A percentile compares a stretch with the other conserved stretches of the same genome.
Conservation (phyloP, 2,329 filamentous ascomycete genomes). For the Curvularia spicifera region DNA sequence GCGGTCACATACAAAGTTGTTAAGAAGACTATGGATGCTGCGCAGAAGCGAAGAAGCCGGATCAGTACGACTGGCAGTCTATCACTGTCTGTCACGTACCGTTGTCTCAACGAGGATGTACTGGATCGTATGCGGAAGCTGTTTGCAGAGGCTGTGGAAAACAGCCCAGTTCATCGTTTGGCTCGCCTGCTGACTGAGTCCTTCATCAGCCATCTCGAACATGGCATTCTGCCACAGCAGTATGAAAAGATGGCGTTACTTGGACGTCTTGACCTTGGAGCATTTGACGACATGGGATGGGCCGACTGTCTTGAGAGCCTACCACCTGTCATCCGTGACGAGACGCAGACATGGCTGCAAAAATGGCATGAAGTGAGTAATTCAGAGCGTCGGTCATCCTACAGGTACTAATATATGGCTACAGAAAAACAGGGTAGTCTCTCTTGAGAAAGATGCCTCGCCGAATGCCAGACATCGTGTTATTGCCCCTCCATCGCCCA, state of each 20-base stretch:
- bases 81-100: slow-evolving; percentile 76
- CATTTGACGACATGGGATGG: slow-evolving; percentile 63
- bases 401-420: slow-evolving; percentile 21
- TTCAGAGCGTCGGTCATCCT: too few relatives aligned
- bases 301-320: slow-evolving; percentile 59
- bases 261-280: slow-evolving; percentile 58
- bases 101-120: slow-evolving; percentile 77
- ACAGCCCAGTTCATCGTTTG: slow-evolving; percentile 56
- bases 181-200: slow-evolving; percentile 60
- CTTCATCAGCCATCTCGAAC: slow-evolving; percentile 56
- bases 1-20: slow-evolving; percentile 80
- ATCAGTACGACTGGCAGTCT: slow-evolving; percentile 52
- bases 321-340: slow-evolving; percentile 51
- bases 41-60: slow-evolving; percentile 34
- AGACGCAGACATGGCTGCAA: slow-evolving; percentile 59
- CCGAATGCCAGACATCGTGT: slow-evolving; percentile 11
- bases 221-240: slow-evolving; percentile 55
- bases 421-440: slow-evolving; percentile 36
- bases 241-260: slow-evolving; percentile 63
- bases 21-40: slow-evolving; percentile 54
- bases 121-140: slow-evolving; percentile 53
- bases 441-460: slow-evolving; percentile 23
- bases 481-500: slow-evolving; percentile 38
- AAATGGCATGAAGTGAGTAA: slow-evolving; percentile 63
- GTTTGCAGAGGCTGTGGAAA: slow-evolving; percentile 57